Conservation (phyloP, 164 flowering plant species). For the Brasenia schreberi region DNA sequence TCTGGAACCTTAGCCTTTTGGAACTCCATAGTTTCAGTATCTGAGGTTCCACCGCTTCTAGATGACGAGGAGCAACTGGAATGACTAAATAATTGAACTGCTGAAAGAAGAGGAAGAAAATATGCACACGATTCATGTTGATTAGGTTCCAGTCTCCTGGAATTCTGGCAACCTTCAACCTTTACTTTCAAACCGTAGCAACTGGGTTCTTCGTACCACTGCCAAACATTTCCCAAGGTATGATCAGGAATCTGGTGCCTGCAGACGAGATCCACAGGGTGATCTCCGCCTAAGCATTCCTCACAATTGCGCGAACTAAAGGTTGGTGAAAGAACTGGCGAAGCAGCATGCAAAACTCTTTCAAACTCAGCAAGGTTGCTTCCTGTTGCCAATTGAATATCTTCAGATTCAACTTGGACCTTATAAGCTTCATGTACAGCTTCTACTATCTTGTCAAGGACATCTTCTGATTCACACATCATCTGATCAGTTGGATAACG, state of each 20-base stretch:
- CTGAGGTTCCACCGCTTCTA: too few relatives aligned
- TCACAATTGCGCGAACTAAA: conserved; percentile 11
- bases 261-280: conserved; percentile 21
- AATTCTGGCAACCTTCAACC: conserved; percentile 24
- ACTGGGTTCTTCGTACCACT: conserved; percentile 69
- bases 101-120: conserved; percentile 70
- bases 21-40: conserved; percentile 9
- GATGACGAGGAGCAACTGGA: conserved; percentile 6
- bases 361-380: conserved; percentile 59
- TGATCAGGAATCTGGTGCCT: conserved; percentile 33
- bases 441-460: conserved; percentile 10
- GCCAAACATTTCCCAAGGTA: conserved; percentile 46
- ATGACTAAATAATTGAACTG: conserved; percentile 55
- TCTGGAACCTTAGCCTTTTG: conserved; percentile 5
- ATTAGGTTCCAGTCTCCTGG: conserved; percentile 23
- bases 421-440: conserved; percentile 36
- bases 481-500: not conserved
- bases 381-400: conserved; percentile 33
- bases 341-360: conserved; percentile 33
- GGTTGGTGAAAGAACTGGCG: conserved; percentile 30
- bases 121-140: conserved; percentile 30
- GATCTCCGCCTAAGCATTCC: conserved; percentile 16
- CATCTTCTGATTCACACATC: conserved; percentile 3
- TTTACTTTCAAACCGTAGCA: conserved; percentile 58
- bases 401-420: conserved; percentile 37